These are phyloP conservation scores for Eucalyptus brandiana DNA, from an alignment of 345 rosid genomes.

Conservation along the genomic window DNA sequence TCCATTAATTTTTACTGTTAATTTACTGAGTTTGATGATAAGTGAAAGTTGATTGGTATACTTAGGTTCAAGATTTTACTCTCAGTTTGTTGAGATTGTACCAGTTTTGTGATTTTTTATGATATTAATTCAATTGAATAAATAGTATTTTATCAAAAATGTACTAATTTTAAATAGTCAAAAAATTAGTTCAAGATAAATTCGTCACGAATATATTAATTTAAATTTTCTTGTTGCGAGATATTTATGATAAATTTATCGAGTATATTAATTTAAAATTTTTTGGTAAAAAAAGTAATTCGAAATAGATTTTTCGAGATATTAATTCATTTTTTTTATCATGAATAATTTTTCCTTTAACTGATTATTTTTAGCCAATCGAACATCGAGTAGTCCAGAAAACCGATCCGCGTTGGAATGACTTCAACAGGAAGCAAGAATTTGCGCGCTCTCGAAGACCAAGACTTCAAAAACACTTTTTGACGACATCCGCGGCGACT, in stretches of 20 bases:
- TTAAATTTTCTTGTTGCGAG: too few relatives aligned
- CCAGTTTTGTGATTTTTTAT: too few relatives aligned
- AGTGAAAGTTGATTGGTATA: accelerated
- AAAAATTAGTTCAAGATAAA: accelerated
- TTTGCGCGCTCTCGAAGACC: not conserved
- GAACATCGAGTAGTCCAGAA: accelerated
- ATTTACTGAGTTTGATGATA: accelerated
- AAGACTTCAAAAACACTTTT: not conserved
- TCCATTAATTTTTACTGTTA: too few relatives aligned
- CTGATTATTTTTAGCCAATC: not conserved
- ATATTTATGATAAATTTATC: too few relatives aligned
- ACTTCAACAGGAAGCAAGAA: not conserved
- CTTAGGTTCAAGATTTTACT: accelerated
- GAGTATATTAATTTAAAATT: accelerated
- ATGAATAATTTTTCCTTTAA: not conserved
- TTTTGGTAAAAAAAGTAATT: too few relatives aligned
- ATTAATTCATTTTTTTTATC: not conserved
- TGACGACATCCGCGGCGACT: not conserved
- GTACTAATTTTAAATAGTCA: accelerated
- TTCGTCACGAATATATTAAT: accelerated
- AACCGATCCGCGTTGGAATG: not conserved
- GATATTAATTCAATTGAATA: accelerated
- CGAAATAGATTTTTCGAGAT: too few relatives aligned
- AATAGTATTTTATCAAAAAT: accelerated
- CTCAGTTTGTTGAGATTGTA: accelerated